Evolutionary conservation across 2,329 filamentous ascomycete genomes (phyloP).

Genomic region (Didymosphaeria variabile): DNA sequence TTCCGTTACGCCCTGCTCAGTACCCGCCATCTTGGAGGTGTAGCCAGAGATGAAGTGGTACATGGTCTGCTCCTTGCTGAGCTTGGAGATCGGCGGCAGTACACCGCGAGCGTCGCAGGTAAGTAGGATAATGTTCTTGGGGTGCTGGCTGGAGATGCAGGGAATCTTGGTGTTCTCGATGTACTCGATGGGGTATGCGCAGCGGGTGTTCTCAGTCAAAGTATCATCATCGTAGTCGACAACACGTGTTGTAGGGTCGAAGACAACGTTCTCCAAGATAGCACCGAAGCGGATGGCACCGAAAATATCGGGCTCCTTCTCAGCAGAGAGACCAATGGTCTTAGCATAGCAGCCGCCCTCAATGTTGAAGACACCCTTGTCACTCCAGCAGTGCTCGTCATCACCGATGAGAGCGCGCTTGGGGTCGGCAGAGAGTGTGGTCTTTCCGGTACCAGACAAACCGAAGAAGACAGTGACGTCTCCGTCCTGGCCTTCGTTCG

Average conservation of each 20-base stretch:
- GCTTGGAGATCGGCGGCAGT: constrained; percentile 96
- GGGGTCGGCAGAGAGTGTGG: constrained; percentile 94
- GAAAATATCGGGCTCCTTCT: constrained; percentile 99
- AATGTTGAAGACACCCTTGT: constrained; percentile 98
- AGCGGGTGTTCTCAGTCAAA: constrained; percentile 97
- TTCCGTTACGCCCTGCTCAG: constrained; percentile 95
- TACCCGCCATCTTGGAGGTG: constrained; percentile 99
- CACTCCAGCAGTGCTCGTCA: constrained; percentile 99
- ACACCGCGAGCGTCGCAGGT: constrained; percentile 98
- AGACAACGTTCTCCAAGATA: constrained; percentile 98
- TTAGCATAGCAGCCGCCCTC: constrained; percentile 99
- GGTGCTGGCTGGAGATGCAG: constrained; percentile 86
- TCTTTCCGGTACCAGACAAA: constrained; percentile 98
- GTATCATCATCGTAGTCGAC: constrained; percentile 97
- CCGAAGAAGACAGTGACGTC: constrained; percentile 99
- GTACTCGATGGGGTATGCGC: constrained; percentile 99
- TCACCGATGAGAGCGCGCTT: constrained; percentile 97
- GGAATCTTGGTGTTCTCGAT: constrained; percentile 99
- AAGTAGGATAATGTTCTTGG: constrained; percentile 96
- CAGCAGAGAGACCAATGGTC: constrained; percentile 93
- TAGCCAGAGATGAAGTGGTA: constrained; percentile 99
- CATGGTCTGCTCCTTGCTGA: constrained; percentile 95
- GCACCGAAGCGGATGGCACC: constrained; percentile 96
- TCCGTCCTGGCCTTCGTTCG: constrained; percentile 93
- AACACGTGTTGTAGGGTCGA: constrained; percentile 85